These are phyloP conservation scores for Dryas octopetala DNA, from an alignment of 306 rosid species.

Conservation along the genomic window DNA sequence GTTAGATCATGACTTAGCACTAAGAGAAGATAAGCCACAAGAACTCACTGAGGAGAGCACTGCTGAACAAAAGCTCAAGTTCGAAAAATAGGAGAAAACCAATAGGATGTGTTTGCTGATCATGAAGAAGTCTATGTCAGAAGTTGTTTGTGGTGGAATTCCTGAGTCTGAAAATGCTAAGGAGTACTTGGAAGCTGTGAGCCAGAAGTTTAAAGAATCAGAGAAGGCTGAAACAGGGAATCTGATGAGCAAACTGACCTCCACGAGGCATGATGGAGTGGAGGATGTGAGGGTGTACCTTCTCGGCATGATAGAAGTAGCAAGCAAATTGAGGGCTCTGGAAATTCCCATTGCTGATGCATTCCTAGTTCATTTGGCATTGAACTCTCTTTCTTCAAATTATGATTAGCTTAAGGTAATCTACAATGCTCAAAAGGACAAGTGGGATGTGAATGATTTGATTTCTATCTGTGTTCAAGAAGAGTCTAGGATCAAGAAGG, in stretches of 20 bases:
- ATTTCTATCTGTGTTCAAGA: not conserved
- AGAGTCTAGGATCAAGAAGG: not conserved
- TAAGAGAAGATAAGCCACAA: not conserved
- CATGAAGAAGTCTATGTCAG: not conserved
- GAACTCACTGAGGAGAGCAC: not conserved
- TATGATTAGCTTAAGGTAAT: no score
- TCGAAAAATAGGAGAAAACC: not conserved
- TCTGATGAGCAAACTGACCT: not conserved
- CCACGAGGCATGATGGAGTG: not conserved
- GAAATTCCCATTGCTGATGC: not conserved
- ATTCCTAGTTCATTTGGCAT: not conserved
- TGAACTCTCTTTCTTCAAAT: no score
- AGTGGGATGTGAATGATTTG: not conserved
- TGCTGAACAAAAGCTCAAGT: not conserved
- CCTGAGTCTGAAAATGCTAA: not conserved
- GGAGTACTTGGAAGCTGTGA: not conserved
- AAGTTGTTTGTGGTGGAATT: not conserved
- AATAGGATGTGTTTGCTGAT: not conserved
- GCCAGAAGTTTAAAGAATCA: not conserved
- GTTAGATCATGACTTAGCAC: not conserved
- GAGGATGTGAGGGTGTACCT: not conserved
- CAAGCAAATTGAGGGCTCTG: not conserved
- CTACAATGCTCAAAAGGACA: no score
- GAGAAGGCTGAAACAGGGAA: conserved; percentile 5
- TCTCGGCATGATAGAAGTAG: not conserved